Evolutionary conservation across 2,329 filamentous ascomycete species (phyloP).

Genomic region (Rugonectria rugulosa): DNA sequence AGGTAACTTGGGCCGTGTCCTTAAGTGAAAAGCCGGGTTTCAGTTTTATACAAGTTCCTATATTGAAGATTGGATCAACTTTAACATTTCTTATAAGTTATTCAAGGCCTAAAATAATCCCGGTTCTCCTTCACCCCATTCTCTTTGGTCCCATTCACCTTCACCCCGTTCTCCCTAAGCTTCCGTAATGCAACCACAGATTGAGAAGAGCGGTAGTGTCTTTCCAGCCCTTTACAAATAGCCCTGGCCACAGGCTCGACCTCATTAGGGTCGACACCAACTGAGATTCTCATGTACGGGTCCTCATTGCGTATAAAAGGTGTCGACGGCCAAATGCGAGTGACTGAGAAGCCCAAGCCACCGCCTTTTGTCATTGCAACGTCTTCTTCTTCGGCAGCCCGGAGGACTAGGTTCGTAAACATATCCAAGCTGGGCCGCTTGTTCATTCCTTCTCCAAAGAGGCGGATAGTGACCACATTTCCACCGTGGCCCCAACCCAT

Average conservation of each 20-base stretch:
- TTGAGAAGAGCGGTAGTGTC: slow-evolving; percentile 20
- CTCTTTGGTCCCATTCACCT: too few relatives aligned
- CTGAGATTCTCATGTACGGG: slow-evolving; percentile 29
- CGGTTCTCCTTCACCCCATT: slow-evolving; percentile 1
- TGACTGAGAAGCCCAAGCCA: slow-evolving; percentile 28
- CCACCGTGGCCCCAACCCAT: slow-evolving; percentile 30
- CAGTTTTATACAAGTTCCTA: too few relatives aligned
- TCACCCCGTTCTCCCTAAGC: slow-evolving; percentile 19
- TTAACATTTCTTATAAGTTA: too few relatives aligned
- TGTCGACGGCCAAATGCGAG: slow-evolving; percentile 28
- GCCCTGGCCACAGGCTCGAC: slow-evolving; percentile 27
- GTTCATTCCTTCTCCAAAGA: slow-evolving; percentile 26
- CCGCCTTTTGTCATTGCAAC: slow-evolving; percentile 31
- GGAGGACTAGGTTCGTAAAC: slow-evolving; percentile 21
- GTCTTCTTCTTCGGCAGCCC: slow-evolving; percentile 26
- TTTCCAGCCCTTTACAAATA: slow-evolving; percentile 26
- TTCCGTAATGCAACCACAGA: slow-evolving; percentile 27
- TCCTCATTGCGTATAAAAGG: slow-evolving; percentile 28
- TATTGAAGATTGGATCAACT: too few relatives aligned
- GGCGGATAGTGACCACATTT: slow-evolving; percentile 26
- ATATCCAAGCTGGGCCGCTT: slow-evolving; percentile 25
- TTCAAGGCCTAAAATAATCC: too few relatives aligned
- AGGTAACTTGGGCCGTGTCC: too few relatives aligned
- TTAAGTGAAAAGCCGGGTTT: too few relatives aligned
- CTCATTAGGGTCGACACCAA: slow-evolving; percentile 27